Evolutionary conservation across 116 monocot genomes (phyloP).

Genomic region (Zostera marina): DNA sequence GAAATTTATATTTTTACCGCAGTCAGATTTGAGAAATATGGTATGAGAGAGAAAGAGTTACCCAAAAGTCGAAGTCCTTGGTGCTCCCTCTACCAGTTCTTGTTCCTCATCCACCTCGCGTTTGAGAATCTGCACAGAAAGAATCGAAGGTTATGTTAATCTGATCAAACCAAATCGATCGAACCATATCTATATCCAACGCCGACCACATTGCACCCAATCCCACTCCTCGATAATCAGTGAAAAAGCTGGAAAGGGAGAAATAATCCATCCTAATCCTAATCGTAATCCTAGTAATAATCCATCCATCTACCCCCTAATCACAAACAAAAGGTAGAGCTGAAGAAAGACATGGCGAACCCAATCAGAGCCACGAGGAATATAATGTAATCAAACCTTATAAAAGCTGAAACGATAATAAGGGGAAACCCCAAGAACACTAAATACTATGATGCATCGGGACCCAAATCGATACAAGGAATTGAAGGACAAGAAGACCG

Average conservation of each 20-base stretch:
- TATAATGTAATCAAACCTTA: background rate
- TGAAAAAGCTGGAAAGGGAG: background rate
- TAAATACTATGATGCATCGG: background rate
- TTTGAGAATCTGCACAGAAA: background rate
- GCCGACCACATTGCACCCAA: background rate
- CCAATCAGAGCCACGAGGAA: background rate
- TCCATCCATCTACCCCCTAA: background rate
- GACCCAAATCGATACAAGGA: background rate
- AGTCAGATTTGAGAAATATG: background rate
- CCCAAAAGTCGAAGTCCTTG: background rate
- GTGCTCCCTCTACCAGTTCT: background rate
- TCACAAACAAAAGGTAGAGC: too few species aligned
- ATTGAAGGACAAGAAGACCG: background rate
- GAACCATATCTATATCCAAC: too few species aligned
- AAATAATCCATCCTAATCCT: background rate
- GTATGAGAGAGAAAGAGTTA: background rate
- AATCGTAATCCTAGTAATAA: too few species aligned
- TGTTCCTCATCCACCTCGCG: background rate
- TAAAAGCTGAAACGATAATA: background rate
- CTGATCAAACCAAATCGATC: background rate
- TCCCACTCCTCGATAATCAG: background rate
- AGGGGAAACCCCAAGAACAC: background rate
- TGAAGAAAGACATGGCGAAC: too few species aligned
- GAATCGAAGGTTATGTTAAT: background rate
- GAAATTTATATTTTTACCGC: conserved; percentile 4